Evolutionary conservation across 164 flowering plant species (phyloP).

Genomic region (Paratinospora sagittata): DNA sequence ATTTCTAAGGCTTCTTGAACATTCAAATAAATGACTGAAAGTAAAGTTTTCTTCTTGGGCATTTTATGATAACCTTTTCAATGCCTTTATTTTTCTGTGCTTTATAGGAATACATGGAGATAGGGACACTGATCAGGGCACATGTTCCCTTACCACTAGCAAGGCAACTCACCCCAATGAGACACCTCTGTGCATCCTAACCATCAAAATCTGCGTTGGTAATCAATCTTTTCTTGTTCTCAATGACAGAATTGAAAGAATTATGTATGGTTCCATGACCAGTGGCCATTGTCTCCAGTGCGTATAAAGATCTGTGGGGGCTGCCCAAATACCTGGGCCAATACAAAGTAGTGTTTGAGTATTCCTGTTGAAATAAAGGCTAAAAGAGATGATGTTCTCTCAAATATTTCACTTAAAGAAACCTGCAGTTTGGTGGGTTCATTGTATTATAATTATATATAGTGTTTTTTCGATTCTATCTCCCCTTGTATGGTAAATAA

Average conservation of each 20-base stretch:
- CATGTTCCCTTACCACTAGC: constrained; percentile 85
- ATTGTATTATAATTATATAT: no score
- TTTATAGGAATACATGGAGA: constrained; percentile 69
- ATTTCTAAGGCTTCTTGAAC: no score
- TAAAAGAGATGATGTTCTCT: no score
- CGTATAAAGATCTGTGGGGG: background rate
- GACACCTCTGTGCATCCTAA: constrained; percentile 49
- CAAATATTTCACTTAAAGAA: no score
- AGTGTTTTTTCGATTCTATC: no score
- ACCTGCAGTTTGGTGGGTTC: no score
- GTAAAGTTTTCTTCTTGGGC: no score
- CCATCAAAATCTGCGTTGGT: background rate
- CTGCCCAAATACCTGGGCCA: background rate
- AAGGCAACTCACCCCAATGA: constrained; percentile 79
- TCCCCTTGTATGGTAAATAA: no score
- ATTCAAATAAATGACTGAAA: no score
- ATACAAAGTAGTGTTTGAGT: background rate
- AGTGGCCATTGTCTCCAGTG: background rate
- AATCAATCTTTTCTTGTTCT: background rate
- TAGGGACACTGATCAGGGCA: constrained; percentile 72
- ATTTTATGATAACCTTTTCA: no score
- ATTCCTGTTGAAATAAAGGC: background rate
- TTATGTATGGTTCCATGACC: background rate
- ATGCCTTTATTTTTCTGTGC: background rate
- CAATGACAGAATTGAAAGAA: background rate